phyloP scores from a whole-genome alignment of 306 rosid species.

The Prunus kanzakura region DNA sequence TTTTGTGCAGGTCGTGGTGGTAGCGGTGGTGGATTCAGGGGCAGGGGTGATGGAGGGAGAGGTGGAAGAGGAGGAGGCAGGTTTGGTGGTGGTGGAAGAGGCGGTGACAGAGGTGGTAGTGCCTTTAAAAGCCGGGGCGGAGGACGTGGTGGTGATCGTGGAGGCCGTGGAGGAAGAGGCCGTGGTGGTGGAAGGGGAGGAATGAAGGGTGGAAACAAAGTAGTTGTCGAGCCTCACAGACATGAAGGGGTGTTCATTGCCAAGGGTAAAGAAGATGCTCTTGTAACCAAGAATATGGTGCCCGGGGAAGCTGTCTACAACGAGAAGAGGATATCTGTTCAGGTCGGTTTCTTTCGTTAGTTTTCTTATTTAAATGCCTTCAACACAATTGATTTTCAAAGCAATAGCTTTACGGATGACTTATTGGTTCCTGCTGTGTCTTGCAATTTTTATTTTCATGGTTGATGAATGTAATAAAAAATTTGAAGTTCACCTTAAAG shows the following conservation, averaged over 20 bases:
- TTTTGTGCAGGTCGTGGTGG: conserved; percentile 41
- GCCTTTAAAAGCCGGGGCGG: conserved; percentile 21
- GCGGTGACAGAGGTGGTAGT: conserved; percentile 29
- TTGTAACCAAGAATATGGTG: conserved; percentile 82
- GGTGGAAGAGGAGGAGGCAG: conserved; percentile 39
- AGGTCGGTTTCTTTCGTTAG: conserved; percentile 39
- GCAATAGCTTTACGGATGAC: too few relatives aligned
- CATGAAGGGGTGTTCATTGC: conserved; percentile 88
- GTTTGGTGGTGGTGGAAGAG: conserved; percentile 19
- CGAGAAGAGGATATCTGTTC: conserved; percentile 77
- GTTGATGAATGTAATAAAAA: too few relatives aligned
- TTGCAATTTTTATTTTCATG: neutral
- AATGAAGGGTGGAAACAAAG: conserved; percentile 53
- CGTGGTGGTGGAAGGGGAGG: conserved; percentile 30
- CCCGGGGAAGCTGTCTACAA: conserved; percentile 91
- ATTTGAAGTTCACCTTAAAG: neutral
- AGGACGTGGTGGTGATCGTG: conserved; percentile 30
- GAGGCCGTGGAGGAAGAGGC: conserved; percentile 31
- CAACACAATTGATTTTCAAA: neutral
- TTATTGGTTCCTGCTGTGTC: too few relatives aligned
- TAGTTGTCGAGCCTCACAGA: conserved; percentile 51
- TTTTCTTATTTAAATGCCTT: neutral
- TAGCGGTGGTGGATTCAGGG: conserved; percentile 48
- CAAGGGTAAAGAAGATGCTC: conserved; percentile 89
- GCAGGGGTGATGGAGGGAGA: conserved; percentile 36